Percentiles rank a stretch among this genome's conserved stretches.
phyloP scores from a whole-genome alignment of 139 green algal species.

The Axilococcus clingmanii region DNA sequence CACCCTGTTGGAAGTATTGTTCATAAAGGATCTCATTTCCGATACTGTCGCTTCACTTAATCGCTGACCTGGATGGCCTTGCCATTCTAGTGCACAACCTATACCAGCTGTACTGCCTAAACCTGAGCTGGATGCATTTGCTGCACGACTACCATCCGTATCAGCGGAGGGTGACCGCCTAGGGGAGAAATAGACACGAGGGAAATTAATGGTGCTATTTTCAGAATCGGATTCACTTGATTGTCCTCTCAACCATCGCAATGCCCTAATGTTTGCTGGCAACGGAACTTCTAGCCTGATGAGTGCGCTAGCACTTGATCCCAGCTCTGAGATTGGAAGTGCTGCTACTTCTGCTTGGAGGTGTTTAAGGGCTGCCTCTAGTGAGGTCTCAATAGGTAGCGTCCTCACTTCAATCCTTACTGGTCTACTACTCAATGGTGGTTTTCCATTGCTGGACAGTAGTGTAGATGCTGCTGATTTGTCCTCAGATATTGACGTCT shows the following conservation, averaged over 20 bases:
- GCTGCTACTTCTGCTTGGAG: slow-evolving; percentile 12
- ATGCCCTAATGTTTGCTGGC: slow-evolving; percentile 8
- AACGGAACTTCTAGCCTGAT: slow-evolving; percentile 39
- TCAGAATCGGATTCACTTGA: background rate
- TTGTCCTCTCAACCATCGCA: slow-evolving; percentile 42
- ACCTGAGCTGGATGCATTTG: slow-evolving; percentile 32
- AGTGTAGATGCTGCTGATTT: background rate
- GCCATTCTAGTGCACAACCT: slow-evolving; percentile 72
- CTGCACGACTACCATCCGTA: slow-evolving; percentile 33
- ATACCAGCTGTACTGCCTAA: slow-evolving; percentile 46
- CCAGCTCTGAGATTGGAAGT: background rate
- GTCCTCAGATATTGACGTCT: background rate
- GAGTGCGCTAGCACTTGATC: slow-evolving; percentile 12
- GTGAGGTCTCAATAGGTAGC: background rate
- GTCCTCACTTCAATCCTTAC: background rate
- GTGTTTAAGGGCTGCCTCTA: slow-evolving; percentile 7
- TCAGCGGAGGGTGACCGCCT: slow-evolving; percentile 55
- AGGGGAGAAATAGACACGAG: slow-evolving; percentile 64
- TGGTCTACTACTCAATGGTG: background rate
- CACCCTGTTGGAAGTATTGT: slow-evolving; percentile 36
- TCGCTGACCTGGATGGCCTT: slow-evolving; percentile 30
- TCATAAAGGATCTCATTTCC: slow-evolving; percentile 61
- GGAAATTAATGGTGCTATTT: slow-evolving; percentile 4
- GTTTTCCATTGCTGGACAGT: background rate
- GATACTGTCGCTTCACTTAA: slow-evolving; percentile 33